Evolutionary conservation across 2,329 filamentous ascomycete genomes (phyloP).

Genomic region (Microdochium nivale): DNA sequence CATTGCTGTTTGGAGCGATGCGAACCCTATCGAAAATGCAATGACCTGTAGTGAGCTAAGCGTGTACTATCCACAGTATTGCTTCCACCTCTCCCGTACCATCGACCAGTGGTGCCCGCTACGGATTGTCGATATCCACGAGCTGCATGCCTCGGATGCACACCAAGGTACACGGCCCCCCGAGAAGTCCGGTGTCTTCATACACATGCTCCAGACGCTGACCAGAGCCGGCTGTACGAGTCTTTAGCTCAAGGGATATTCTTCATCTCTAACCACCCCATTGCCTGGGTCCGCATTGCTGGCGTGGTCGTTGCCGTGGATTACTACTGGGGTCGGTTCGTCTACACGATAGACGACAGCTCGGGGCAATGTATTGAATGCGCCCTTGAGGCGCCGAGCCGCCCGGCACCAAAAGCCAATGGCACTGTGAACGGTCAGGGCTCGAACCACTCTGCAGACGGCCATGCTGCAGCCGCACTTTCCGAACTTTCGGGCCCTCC

Average conservation of each 20-base stretch:
- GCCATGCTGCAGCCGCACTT: background rate
- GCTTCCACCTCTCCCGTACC: slow-evolving; percentile 54
- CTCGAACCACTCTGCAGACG: background rate
- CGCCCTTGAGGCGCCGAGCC: slow-evolving; percentile 12
- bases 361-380: slow-evolving; percentile 52
- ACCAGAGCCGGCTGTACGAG: background rate
- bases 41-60: slow-evolving; percentile 34
- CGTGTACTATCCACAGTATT: slow-evolving; percentile 49
- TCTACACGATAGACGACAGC: slow-evolving; percentile 58
- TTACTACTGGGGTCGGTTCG: slow-evolving; percentile 33
- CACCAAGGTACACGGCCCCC: slow-evolving; percentile 38
- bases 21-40: slow-evolving; percentile 27
- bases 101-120: slow-evolving; percentile 52
- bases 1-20: background rate
- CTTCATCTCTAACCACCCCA: slow-evolving; percentile 66
- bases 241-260: slow-evolving; percentile 44
- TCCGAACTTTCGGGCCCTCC: background rate
- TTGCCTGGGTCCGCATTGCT: slow-evolving; percentile 65
- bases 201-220: background rate
- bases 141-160: slow-evolving; percentile 35
- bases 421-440: background rate
- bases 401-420: background rate
- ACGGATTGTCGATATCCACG: slow-evolving; percentile 38
- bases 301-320: slow-evolving; percentile 61
- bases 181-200: background rate